Percentiles rank a stretch among this genome's conserved stretches.
phyloP scores from a whole-genome alignment of 1,139 yeast genomes.

The Tardiomyces depauwii region DNA sequence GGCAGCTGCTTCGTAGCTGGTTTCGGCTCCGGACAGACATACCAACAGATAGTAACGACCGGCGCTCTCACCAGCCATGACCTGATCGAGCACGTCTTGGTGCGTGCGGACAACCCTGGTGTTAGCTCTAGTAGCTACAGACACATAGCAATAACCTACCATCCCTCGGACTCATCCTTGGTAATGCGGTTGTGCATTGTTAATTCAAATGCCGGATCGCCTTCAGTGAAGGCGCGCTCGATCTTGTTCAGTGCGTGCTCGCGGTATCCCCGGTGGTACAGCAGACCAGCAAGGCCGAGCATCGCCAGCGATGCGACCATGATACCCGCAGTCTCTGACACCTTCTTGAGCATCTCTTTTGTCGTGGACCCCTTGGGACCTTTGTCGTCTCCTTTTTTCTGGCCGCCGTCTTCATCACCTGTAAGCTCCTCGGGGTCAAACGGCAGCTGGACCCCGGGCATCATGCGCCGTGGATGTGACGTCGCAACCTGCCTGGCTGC shows the following conservation, averaged over 20 bases:
- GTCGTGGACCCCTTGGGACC: background rate
- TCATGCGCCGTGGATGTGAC: background rate
- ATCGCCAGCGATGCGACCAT: conserved; percentile 65
- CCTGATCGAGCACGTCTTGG: conserved; percentile 53
- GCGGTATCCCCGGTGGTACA: conserved; percentile 56
- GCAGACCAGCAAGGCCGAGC: conserved; percentile 59
- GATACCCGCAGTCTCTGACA: conserved; percentile 62
- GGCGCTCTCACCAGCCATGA: conserved; percentile 46
- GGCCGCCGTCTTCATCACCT: background rate
- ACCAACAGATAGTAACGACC: conserved; percentile 58
- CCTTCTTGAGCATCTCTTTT: conserved; percentile 34
- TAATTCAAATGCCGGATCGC: conserved; percentile 56
- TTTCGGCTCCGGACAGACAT: background rate
- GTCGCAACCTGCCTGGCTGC: background rate
- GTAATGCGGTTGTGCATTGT: conserved; percentile 38
- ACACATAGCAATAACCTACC: background rate
- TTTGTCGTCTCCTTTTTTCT: background rate
- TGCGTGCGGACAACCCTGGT: conserved; percentile 52
- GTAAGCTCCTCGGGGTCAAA: background rate
- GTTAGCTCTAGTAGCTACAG: conserved; percentile 8
- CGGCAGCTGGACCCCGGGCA: background rate
- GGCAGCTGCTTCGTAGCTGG: background rate
- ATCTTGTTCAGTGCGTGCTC: conserved; percentile 53
- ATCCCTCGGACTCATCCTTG: conserved; percentile 14
- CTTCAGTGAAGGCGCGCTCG: conserved; percentile 53